phyloP scores from a whole-genome alignment of 805 yeast species.

The Yarrowia divulgata region DNA sequence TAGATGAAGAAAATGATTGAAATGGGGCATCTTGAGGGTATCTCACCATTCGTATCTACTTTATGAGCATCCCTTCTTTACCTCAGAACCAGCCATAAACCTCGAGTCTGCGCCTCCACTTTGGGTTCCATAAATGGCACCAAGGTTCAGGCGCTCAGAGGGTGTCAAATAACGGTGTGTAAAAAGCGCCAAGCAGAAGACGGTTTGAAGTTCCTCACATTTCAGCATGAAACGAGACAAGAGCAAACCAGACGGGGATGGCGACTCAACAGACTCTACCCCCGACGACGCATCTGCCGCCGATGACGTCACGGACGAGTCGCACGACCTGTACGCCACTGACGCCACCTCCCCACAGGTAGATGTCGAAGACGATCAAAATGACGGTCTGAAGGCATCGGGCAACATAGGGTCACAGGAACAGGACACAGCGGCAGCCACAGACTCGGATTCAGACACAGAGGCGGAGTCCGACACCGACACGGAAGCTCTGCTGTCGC shows the following conservation, averaged over 20 bases:
- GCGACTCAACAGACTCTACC: background rate
- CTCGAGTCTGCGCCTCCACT: background rate
- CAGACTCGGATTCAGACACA: background rate
- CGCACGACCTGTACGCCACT: conserved; percentile 10
- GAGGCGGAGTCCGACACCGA: conserved; percentile 1
- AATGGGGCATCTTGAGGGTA: too few species aligned
- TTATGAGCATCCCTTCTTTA: too few species aligned
- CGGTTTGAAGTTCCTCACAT: background rate
- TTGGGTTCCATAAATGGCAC: conserved; percentile 9
- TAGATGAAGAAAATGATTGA: too few species aligned
- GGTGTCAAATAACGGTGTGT: background rate
- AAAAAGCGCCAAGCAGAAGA: background rate
- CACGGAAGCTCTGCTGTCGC: background rate
- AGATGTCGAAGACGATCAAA: conserved; percentile 6
- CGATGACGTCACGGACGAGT: conserved; percentile 6
- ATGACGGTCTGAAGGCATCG: background rate
- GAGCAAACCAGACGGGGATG: background rate
- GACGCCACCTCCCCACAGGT: conserved; percentile 35
- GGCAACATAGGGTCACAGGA: background rate
- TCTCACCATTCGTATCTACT: too few species aligned
- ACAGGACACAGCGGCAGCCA: too few species aligned
- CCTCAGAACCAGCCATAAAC: background rate
- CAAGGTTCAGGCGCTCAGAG: background rate
- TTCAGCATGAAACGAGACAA: conserved; percentile 20
- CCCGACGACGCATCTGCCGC: conserved; percentile 26